Percentiles rank a stretch among this genome's conserved stretches.
Evolutionary conservation across 2,329 filamentous ascomycete species (phyloP).

Genomic region (Cladosporium sp.): DNA sequence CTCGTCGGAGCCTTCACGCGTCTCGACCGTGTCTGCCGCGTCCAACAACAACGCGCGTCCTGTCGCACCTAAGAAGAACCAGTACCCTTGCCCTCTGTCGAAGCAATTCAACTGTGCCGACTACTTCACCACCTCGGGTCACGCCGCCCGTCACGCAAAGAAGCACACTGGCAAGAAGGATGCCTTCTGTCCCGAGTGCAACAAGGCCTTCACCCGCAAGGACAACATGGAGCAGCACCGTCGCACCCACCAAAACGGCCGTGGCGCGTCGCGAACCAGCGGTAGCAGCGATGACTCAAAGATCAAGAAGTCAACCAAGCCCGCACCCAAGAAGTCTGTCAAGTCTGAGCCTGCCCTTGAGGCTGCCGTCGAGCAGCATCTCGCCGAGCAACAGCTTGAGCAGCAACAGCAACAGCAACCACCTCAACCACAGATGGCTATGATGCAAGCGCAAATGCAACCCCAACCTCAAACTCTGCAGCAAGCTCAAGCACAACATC

Average conservation of each 20-base stretch:
- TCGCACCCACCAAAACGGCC: conserved; percentile 66
- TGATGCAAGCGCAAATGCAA: conserved; percentile 24
- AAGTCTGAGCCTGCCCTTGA: conserved; percentile 35
- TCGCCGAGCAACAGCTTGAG: conserved; percentile 34
- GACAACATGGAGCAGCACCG: conserved; percentile 89
- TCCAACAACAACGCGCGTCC: conserved; percentile 40
- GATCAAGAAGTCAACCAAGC: conserved; percentile 46
- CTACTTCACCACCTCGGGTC: conserved; percentile 80
- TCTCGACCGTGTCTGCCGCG: conserved; percentile 44
- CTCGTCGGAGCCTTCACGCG: conserved; percentile 47
- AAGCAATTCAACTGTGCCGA: conserved; percentile 72
- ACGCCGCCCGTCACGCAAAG: conserved; percentile 81
- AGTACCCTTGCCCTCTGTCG: conserved; percentile 72
- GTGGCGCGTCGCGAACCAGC: conserved; percentile 42
- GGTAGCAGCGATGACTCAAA: conserved; percentile 45
- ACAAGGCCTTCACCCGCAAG: conserved; percentile 77
- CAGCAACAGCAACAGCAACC: conserved; percentile 23
- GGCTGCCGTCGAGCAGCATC: conserved; percentile 37
- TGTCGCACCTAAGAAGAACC: conserved; percentile 57
- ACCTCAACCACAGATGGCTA: conserved; percentile 14
- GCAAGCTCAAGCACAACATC: conserved; percentile 17
- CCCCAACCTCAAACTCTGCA: conserved; percentile 13
- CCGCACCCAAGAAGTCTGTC: conserved; percentile 32
- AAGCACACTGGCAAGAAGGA: conserved; percentile 82
- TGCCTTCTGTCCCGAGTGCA: conserved; percentile 68